A percentile compares a stretch with the other conserved stretches of the same genome.
Evolutionary conservation across 768 basidiomycete genomes (phyloP).

Genomic region (Melanogaster broomeanus): DNA sequence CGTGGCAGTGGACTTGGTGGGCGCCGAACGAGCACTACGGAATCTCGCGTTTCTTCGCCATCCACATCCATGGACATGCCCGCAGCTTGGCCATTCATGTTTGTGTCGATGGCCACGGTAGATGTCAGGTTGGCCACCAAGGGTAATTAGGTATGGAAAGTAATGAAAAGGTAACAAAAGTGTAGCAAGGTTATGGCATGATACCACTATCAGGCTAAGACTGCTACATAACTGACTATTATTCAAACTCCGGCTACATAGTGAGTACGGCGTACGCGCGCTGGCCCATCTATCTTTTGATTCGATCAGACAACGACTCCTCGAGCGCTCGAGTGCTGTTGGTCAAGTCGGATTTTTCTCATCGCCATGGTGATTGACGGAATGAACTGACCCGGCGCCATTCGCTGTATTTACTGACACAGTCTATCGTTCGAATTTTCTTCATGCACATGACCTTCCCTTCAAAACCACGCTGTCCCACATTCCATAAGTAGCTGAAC

Average conservation of each 20-base stretch:
- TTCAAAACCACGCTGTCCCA: not conserved
- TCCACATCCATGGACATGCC: constrained; percentile 31
- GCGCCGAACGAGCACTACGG: constrained; percentile 7
- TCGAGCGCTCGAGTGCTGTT: not conserved
- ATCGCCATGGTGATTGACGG: not conserved
- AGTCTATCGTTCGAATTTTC: not conserved
- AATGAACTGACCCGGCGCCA: not conserved
- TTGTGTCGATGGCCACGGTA: constrained; percentile 1
- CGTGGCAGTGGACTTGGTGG: constrained; percentile 23
- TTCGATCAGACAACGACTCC: not conserved
- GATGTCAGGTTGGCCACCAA: not conserved
- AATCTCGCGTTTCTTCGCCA: constrained; percentile 8
- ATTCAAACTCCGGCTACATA: constrained; percentile 24
- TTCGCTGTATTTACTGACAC: not conserved
- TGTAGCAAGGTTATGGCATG: constrained; percentile 2
- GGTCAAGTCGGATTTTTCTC: not conserved
- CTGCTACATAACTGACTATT: too few species aligned
- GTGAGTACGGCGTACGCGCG: too few species aligned
- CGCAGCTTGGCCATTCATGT: constrained; percentile 21
- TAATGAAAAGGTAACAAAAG: constrained; percentile 1
- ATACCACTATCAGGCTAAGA: too few species aligned
- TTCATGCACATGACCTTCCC: not conserved
- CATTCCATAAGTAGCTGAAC: not conserved
- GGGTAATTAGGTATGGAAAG: not conserved
- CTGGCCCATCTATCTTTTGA: too few species aligned